Evolutionary conservation across 2,329 filamentous ascomycete genomes (phyloP), one percentile per base, ranked within the genome.

Genomic region (Thermochaetoides dissita): DNA sequence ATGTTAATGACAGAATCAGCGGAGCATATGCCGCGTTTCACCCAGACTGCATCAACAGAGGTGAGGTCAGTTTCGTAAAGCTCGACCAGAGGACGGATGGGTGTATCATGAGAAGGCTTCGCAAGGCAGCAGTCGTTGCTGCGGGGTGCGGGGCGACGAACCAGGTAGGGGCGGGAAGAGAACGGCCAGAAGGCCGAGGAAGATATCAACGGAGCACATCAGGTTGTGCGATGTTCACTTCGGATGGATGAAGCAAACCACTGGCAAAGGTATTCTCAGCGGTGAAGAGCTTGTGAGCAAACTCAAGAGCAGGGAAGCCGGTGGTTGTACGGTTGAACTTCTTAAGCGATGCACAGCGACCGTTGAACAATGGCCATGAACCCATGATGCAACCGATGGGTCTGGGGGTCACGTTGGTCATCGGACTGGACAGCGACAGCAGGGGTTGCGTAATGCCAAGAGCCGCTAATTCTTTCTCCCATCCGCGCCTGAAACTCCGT

Each of bases 1-100:
- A 96, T 80, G 68, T 98, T 98, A 69, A 98, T 94, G 55, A 96
- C 57, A 7, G 84, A 89, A 66, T 96, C 91, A 44, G 81, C 86
- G 48, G 80, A 84, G 71, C 91, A 98, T 65, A 98, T 71, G 50
- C 91, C 91, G 56, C 82, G 71, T 68, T 96, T 98, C 47, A 98
- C 85, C 91, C 91, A 98, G 55, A 98, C 91, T 86, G 55, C 17
- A 24, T 24, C 17, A 24, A 24, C 5, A 24, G 3, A 34, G 30
- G 34, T 40, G 4, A 36, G 43, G 59, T 65, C 57, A 66, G 61
- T 46, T 34, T 8, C 38, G 6, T 40, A 28, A 11, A 11, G 11
- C 17, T 24, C 17, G 17, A 24, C 17, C 17, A 24, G 17, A 24
- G 17, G 17, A 5, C 17, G 17, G 17, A 3, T 24, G 17, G 17